Conservation (phyloP, 148 eudicot species). For the Rhododendron williamsianum region DNA sequence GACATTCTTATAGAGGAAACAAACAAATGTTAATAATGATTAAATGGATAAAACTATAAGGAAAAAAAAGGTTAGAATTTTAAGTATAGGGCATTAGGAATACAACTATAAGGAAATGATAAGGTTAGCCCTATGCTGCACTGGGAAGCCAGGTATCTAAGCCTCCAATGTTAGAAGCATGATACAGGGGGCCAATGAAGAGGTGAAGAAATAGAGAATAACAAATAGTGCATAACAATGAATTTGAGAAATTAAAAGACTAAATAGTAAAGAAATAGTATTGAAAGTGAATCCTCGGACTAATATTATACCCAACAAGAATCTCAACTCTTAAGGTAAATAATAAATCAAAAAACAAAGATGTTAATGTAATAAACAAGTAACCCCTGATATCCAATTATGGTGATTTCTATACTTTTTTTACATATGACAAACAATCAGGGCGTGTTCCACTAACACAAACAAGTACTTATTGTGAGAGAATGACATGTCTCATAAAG, state of each 20-base stretch:
- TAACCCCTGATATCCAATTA: background rate
- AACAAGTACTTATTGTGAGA: too few species aligned
- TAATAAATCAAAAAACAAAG: background rate
- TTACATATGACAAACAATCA: background rate
- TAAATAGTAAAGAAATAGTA: background rate
- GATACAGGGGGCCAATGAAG: background rate
- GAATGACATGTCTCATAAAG: too few species aligned
- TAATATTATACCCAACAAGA: background rate
- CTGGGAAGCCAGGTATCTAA: background rate
- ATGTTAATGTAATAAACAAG: background rate
- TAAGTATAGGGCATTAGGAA: background rate
- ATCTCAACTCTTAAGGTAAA: background rate
- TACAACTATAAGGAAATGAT: background rate
- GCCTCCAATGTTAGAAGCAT: background rate
- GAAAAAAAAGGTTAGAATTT: background rate
- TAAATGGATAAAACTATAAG: background rate
- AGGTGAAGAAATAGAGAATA: background rate
- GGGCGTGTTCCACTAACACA: too few species aligned
- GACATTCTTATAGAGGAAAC: background rate
- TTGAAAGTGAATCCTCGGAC: background rate
- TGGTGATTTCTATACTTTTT: background rate
- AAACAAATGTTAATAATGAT: background rate
- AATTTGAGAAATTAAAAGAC: background rate
- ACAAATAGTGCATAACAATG: background rate
- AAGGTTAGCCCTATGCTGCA: background rate